Base-by-base conservation (phyloP, 1,284 basidiomycete species). In the Pisolithus thermaeus region DNA sequence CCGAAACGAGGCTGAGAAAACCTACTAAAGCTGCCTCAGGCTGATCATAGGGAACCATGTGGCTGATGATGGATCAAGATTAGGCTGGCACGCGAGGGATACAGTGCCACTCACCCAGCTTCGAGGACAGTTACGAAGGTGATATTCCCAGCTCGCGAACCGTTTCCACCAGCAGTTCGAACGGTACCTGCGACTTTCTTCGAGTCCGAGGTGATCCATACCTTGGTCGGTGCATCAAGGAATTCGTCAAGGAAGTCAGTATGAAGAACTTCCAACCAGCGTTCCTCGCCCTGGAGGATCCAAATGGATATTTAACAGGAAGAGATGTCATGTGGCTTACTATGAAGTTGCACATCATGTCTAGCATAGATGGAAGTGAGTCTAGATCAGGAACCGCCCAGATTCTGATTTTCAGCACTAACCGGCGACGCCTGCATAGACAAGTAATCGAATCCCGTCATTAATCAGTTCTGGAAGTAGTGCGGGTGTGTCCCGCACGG, bases 31-130 rank as follows among this genome's bases (percentile, higher is more conserved):
- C 81, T 41, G 80, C 88, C 59, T 85, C 84, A 0, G 90, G 85
- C 62, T 92, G 88, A 67, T 95, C 18, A 61, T 78, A 83, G 5
- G 90, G 90, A 12, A 88, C 88, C 89, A 90, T 90, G 64, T 91
- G 88, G 30, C 88, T 89, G 55, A 53, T 60, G 35, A 61, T 56
- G 35, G 46, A 22, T 54, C 41, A 9, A 25, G n/a, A 8, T 4
- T 27, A 27, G 27, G 9, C 41, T 28, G 45, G 18, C 18, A 23
- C 51, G n/a, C 6, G 38, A 44, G 47, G 49, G 22, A 42, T 44
- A 37, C n/a, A 44, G 39, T n/a, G 22, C 40, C 11, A 68, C 81
- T 59, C 56, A 86, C 84, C 88, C 89, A 32, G 89, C 87, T 56
- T 87, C 83, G 54, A 78, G 73, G 43, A 92, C 75, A 20, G 75